Percentiles rank a stretch among this genome's conserved stretches.
These are phyloP conservation scores for Pleurostoma richardsiae DNA, from an alignment of 2,329 filamentous ascomycete genomes.

Conservation along the genomic window DNA sequence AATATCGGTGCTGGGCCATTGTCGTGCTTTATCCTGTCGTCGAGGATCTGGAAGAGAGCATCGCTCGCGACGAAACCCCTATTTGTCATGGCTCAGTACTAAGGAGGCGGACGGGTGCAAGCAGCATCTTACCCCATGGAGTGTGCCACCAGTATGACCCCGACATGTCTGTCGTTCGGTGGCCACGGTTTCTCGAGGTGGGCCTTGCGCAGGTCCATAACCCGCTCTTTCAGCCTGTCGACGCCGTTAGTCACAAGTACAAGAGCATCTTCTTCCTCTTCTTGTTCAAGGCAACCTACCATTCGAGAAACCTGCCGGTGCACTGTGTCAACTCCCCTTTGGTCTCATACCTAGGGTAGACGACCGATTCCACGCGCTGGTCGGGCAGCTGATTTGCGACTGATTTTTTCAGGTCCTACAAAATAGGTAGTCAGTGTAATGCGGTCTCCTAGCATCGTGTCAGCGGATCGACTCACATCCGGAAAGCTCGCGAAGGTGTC, in stretches of 20 bases:
- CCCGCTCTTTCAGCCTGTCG: slow-evolving; percentile 68
- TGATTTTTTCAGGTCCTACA: slow-evolving; percentile 49
- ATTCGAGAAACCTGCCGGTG: slow-evolving; percentile 38
- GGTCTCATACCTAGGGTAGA: slow-evolving; percentile 71
- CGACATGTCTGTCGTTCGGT: slow-evolving; percentile 74
- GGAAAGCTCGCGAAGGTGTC: slow-evolving; percentile 67
- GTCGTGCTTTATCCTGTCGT: slow-evolving; percentile 45
- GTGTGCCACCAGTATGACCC: slow-evolving; percentile 75
- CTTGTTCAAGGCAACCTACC: slow-evolving; percentile 22
- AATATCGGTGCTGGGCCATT: slow-evolving; percentile 48
- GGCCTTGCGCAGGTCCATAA: slow-evolving; percentile 72
- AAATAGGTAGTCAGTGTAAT: slow-evolving; percentile 1
- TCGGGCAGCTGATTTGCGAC: slow-evolving; percentile 55
- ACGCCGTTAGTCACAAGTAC: too few species aligned
- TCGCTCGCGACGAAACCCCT: slow-evolving; percentile 81
- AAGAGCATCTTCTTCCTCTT: neutral
- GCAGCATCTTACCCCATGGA: slow-evolving; percentile 59
- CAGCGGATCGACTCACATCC: slow-evolving; percentile 22
- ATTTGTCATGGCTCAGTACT: slow-evolving; percentile 4
- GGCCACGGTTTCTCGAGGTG: slow-evolving; percentile 68
- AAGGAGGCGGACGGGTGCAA: rapidly evolving
- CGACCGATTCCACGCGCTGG: slow-evolving; percentile 53
- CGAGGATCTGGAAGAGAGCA: slow-evolving; percentile 65
- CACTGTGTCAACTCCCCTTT: slow-evolving; percentile 57
- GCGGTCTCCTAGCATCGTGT: neutral